Base-by-base conservation (phyloP, 768 basidiomycete species). In the Agrocybe chaxingu region DNA sequence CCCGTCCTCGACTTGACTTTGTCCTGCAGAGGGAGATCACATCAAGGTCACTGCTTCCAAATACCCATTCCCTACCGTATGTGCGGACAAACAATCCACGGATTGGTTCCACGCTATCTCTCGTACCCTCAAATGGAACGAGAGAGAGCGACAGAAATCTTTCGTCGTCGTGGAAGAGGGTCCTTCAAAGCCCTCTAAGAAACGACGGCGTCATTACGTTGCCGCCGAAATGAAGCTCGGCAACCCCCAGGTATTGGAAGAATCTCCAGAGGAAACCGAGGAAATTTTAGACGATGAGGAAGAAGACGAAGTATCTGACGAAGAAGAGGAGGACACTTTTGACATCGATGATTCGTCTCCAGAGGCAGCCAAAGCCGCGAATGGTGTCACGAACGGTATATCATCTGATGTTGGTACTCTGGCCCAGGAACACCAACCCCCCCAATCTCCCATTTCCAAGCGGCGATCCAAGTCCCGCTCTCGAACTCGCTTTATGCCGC, bases 91-190 rank as follows among this genome's bases (percentile, higher is more conserved):
- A 55, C 95, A 97, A 64, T 97, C 94, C 13, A 92, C 91, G 2
- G 97, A 99, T 63, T 99, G 97, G 97, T 98, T 99, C 83, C 85
- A 92, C 54, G 82, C 96, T 3, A 98, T 99, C 55, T 92, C 92
- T 33, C 82, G 97, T 18, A 99, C 96, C 7, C 76, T 99, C 43
- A 96, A 98, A 66, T 98, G 97, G 97, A 99, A 99, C 71, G 96
- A 99, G 68, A 84, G 96, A 18, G 93, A 98, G 70, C 83, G 97
- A 41, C 97, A 99, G 65, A 99, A 98, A 66, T 97, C 94, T 5
- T 98, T 98, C 58, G 97, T 98, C 38, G 91, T 99, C 13, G 92
- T 99, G 18, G 97, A 98, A 65, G 95, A 97, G 62, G 84, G 81
- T 31, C 82, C 86, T 0, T 61, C 70, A 11, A 79, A 79, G 56